Conservation (phyloP, 768 basidiomycete species). For the Leccinum imitatum region DNA sequence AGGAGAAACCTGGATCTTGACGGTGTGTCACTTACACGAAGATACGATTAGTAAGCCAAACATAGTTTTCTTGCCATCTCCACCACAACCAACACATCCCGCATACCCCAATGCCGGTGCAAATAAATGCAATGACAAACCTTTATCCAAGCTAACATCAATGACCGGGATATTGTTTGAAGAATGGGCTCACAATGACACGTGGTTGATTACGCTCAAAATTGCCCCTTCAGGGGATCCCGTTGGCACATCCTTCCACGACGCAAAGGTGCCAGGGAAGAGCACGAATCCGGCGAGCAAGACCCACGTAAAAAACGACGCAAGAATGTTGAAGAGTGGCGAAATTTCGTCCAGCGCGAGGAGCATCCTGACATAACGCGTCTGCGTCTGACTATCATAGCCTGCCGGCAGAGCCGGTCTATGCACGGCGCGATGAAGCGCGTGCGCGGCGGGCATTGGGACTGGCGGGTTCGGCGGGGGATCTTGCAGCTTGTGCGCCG, state of each 20-base stretch:
- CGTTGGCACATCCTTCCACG: conserved; percentile 30
- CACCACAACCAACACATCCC: conserved; percentile 64
- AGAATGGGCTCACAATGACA: conserved; percentile 44
- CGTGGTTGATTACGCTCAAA: conserved; percentile 38
- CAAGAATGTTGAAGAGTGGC: conserved; percentile 45
- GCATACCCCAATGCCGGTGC: conserved; percentile 49
- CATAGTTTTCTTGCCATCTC: conserved; percentile 56
- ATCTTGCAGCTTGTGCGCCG: conserved; percentile 2
- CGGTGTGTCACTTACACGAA: conserved; percentile 44
- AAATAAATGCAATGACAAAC: conserved; percentile 53
- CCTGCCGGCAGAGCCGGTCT: conserved; percentile 25
- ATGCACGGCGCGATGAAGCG: conserved; percentile 19
- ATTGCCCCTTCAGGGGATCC: conserved; percentile 34
- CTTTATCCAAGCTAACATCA: conserved; percentile 29
- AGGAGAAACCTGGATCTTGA: not conserved
- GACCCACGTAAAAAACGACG: conserved; percentile 63
- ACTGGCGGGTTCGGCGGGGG: not conserved
- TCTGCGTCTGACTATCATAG: conserved; percentile 31
- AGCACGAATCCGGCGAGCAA: conserved; percentile 61
- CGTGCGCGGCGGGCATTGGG: conserved; percentile 12
- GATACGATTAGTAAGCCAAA: conserved; percentile 57
- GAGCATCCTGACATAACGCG: conserved; percentile 61
- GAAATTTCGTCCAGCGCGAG: conserved; percentile 60
- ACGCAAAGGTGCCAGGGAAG: conserved; percentile 62
- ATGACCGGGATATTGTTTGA: not conserved